Evolutionary conservation across 2,329 filamentous ascomycete genomes (phyloP).

Genomic region (Colletotrichum sp.): DNA sequence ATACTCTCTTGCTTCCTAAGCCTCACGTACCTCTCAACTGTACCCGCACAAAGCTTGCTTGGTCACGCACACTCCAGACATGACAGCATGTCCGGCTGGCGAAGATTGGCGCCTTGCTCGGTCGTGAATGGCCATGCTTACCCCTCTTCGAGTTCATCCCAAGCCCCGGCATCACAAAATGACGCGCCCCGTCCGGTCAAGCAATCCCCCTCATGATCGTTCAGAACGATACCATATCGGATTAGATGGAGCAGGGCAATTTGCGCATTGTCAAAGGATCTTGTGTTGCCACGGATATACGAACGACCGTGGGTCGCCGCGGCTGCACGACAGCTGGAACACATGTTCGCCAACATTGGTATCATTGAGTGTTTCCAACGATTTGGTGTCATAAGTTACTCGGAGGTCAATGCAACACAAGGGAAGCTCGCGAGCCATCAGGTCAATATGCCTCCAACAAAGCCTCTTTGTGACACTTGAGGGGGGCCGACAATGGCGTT

Average conservation of each 20-base stretch:
- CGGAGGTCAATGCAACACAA: neutral
- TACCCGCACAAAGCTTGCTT: neutral
- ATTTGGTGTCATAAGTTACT: neutral
- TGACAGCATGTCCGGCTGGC: neutral
- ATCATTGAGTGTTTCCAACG: neutral
- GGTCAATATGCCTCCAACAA: neutral
- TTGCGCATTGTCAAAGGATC: slow-evolving; percentile 9
- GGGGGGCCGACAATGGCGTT: neutral
- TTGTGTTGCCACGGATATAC: slow-evolving; percentile 13
- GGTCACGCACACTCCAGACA: neutral
- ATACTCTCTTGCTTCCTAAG: neutral
- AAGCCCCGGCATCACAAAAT: slow-evolving; percentile 14
- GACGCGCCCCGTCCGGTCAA: slow-evolving; percentile 13
- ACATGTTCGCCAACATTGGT: slow-evolving; percentile 1
- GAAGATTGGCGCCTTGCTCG: slow-evolving; percentile 9
- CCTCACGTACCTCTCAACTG: neutral
- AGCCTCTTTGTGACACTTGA: neutral
- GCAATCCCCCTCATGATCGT: slow-evolving; percentile 16
- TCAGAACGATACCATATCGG: slow-evolving; percentile 13
- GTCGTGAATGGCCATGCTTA: neutral
- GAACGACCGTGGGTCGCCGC: slow-evolving; percentile 1
- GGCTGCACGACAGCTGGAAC: neutral
- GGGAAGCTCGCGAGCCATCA: neutral
- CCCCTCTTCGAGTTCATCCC: slow-evolving; percentile 4
- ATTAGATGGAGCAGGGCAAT: neutral